Conservation (phyloP, 163 green algal genomes). For the Volvox carteri region DNA sequence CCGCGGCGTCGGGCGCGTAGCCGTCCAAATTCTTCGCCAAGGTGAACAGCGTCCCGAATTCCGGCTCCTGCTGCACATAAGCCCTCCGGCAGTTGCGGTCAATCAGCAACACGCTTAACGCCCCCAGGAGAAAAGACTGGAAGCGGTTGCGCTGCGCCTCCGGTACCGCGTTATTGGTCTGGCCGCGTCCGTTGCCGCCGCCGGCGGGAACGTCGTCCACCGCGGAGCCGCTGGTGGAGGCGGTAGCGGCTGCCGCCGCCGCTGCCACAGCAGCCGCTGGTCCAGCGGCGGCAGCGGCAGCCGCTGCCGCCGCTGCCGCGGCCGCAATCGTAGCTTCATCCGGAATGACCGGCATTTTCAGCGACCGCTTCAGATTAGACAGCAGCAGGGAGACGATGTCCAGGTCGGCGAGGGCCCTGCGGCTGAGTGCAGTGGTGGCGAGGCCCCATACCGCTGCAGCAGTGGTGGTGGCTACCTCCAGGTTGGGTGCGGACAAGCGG, state of each 20-base stretch:
- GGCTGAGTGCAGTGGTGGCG: conserved; percentile 60
- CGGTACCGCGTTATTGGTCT: conserved; percentile 9
- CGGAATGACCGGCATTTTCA: conserved; percentile 56
- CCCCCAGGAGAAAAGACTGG: conserved; percentile 74
- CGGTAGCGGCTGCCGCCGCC: neutral
- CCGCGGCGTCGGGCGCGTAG: conserved; percentile 63
- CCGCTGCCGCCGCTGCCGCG: neutral
- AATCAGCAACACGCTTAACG: conserved; percentile 80
- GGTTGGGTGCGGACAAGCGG: conserved; percentile 58
- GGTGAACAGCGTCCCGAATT: conserved; percentile 72
- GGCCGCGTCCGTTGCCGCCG: neutral
- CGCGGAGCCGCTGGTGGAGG: neutral
- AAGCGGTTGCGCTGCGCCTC: conserved; percentile 52
- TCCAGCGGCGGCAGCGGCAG: neutral
- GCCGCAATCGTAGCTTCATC: conserved; percentile 20
- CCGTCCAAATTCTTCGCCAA: conserved; percentile 67
- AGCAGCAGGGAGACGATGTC: conserved; percentile 61
- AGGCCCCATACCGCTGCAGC: conserved; percentile 78
- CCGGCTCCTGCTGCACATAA: conserved; percentile 71
- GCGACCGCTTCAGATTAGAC: conserved; percentile 62
- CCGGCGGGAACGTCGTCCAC: neutral
- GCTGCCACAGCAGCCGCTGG: neutral
- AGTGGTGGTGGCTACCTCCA: conserved; percentile 66
- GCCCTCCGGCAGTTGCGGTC: conserved; percentile 74
- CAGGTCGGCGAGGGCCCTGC: conserved; percentile 60